phyloP scores from a whole-genome alignment of 73 alveolate genomes.

The Strombidium stylifer region DNA sequence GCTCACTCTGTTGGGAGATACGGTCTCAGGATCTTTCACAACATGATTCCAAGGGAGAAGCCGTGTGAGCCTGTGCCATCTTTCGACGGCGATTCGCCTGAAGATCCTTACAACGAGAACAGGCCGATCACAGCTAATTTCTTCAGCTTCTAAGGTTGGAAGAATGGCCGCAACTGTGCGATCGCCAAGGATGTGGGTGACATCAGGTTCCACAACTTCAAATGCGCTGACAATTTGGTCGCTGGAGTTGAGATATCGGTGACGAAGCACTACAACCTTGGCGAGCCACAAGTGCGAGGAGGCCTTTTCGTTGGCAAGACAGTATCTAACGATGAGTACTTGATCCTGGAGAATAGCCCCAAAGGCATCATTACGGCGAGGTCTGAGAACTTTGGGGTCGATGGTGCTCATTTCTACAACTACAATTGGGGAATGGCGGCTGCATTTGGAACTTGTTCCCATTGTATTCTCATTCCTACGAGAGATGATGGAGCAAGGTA shows the following conservation, averaged over 20 bases:
- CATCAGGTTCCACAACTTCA: constrained; percentile 42
- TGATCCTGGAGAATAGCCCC: background rate
- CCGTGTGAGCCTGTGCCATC: constrained; percentile 27
- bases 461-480: constrained; percentile 16
- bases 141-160: constrained; percentile 42
- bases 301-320: constrained; percentile 67
- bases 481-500: constrained; percentile 18
- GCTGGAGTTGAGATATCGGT: constrained; percentile 35
- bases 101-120: background rate
- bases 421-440: constrained; percentile 38
- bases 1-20: constrained; percentile 88
- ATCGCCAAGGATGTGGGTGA: constrained; percentile 71
- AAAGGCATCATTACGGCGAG: constrained; percentile 67
- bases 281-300: constrained; percentile 26
- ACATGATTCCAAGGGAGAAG: constrained; percentile 33
- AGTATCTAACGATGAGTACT: background rate
- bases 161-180: constrained; percentile 60
- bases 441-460: constrained; percentile 27
- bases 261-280: constrained; percentile 7
- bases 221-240: constrained; percentile 48
- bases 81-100: background rate
- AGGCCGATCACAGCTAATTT: constrained; percentile 30
- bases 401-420: constrained; percentile 41
- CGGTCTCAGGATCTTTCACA: constrained; percentile 78
- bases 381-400: constrained; percentile 60